Evolutionary conservation across 495 filamentous ascomycete species (phyloP), one percentile per base, ranked within the genome.

Genomic region (Melanomma pulvis-pyrius): DNA sequence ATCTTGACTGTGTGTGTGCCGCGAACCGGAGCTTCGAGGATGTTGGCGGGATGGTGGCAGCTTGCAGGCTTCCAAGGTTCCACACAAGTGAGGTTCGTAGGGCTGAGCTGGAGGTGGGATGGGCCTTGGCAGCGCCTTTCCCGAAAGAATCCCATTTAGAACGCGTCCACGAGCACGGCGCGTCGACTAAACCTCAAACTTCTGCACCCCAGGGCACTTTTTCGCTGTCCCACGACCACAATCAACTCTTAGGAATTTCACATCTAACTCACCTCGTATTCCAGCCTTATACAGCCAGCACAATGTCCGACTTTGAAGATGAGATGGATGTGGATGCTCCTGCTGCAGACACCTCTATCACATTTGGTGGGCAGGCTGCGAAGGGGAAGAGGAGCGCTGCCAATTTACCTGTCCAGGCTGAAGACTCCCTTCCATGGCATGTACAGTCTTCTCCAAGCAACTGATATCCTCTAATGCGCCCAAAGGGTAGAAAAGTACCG

Each of bases 401-500:
- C 9, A 96, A 99, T 74, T 80, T 99, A 26, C 96, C 94, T 0
- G 86, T 98, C 29, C 91, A 93, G 78, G 93, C 93, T 61, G 90
- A 93, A 75, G 94, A 99, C 79, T 93, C 88, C 59, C 78, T 99
- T 21, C 96, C 94, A 77, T 99, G 94, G 94, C 96, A 71, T 68
- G 78, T 34, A 15, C 28, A 2, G 17, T 5, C 22, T 17, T 61
- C 2, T 29, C 0, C 29, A 12, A 6, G 19, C 17, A 28, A 22
- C 25, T 6, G 30, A 44, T 25, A 19, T 36, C 39, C 30, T 6
- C 1, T 52, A 51, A 70, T 39, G 39, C 29, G 2, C 21, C 17
- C 34, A 5, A 59, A 97, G 93, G 93, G 92, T 99, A n/a, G 94
- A 99, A 74, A 99, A 99, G 77, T 99, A 97, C 76, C 86, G 94